phyloP scores from a whole-genome alignment of 2,329 filamentous ascomycete genomes.

The Nothophoma quercina region DNA sequence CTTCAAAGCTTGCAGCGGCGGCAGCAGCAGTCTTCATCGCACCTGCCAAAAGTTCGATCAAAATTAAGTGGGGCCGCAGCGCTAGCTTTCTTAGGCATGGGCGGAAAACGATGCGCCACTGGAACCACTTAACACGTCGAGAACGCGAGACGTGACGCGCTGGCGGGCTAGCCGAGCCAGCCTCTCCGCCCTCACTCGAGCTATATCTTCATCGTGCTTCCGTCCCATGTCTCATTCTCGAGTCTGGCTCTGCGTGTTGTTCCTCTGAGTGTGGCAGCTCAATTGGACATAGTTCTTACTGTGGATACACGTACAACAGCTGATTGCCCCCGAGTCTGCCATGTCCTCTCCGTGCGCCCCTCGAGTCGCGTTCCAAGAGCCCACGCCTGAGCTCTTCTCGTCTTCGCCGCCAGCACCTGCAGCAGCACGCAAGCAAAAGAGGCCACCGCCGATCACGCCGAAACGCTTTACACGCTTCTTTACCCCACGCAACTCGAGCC shows the following conservation, averaged over 20 bases:
- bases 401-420: conserved; percentile 48
- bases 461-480: conserved; percentile 62
- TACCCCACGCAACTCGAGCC: conserved; percentile 53
- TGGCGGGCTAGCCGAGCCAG: conserved; percentile 24
- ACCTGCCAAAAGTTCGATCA: conserved; percentile 27
- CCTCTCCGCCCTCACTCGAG: conserved; percentile 21
- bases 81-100: not conserved
- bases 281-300: not conserved
- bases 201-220: conserved; percentile 18
- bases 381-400: conserved; percentile 46
- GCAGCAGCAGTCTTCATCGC: conserved; percentile 20
- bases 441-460: conserved; percentile 59
- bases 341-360: conserved; percentile 40
- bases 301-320: conserved; percentile 7
- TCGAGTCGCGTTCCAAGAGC: conserved; percentile 38
- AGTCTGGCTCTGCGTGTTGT: conserved; percentile 3
- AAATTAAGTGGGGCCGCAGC: conserved; percentile 30
- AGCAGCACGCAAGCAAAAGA: conserved; percentile 51
- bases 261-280: conserved; percentile 4
- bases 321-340: conserved; percentile 6
- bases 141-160: conserved; percentile 19
- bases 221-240: conserved; percentile 12
- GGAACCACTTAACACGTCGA: conserved; percentile 26
- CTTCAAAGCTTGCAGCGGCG: conserved; percentile 19
- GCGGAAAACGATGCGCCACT: not conserved